These are phyloP conservation scores for Ascomycota sp. DNA, from an alignment of 2,329 filamentous ascomycete species.

Conservation along the genomic window DNA sequence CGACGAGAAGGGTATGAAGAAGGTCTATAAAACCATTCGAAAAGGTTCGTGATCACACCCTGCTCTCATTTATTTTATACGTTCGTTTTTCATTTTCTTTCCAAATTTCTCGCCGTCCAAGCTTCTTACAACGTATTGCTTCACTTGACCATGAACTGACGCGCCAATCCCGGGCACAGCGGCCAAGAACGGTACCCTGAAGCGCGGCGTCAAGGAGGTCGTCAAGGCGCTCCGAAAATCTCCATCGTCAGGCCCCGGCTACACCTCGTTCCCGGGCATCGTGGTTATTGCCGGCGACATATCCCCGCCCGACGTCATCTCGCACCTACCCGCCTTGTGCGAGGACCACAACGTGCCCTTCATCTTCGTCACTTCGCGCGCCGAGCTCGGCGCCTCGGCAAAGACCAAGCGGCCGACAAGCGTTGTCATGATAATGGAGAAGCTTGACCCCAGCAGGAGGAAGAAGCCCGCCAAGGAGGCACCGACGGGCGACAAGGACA, in stretches of 20 bases:
- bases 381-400: slow-evolving; percentile 79
- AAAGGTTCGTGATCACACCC: slow-evolving; percentile 22
- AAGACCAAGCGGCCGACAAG: slow-evolving; percentile 91
- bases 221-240: slow-evolving; percentile 96
- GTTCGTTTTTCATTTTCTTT: not conserved
- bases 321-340: slow-evolving; percentile 89
- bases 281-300: slow-evolving; percentile 93
- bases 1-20: slow-evolving; percentile 52
- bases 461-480: slow-evolving; percentile 19
- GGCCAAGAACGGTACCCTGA: slow-evolving; percentile 83
- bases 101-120: not conserved
- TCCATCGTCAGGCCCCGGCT: slow-evolving; percentile 40
- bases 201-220: slow-evolving; percentile 96
- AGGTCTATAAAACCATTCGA: slow-evolving; percentile 32
- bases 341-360: slow-evolving; percentile 96
- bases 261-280: slow-evolving; percentile 43
- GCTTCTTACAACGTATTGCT: too few relatives aligned
- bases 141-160: not conserved
- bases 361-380: slow-evolving; percentile 78
- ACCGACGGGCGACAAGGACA: slow-evolving; percentile 14
- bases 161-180: slow-evolving; percentile 28
- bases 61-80: not conserved
- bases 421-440: slow-evolving; percentile 70
- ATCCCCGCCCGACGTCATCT: slow-evolving; percentile 95
- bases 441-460: slow-evolving; percentile 21